These are phyloP conservation scores for Cystobasidium tubakii DNA, from an alignment of 768 basidiomycete genomes.

Conservation along the genomic window DNA sequence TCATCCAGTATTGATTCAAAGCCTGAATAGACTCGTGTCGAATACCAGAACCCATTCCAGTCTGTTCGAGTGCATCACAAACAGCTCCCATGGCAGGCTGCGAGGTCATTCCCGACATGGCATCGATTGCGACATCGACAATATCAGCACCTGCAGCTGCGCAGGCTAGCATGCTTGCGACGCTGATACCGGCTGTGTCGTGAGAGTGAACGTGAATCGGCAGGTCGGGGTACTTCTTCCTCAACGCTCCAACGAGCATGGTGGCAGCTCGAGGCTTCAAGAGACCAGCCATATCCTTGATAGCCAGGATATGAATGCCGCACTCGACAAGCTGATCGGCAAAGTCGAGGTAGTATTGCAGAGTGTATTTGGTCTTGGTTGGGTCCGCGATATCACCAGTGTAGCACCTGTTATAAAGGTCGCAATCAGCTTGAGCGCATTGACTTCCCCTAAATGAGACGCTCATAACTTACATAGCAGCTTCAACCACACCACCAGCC, in stretches of 20 bases:
- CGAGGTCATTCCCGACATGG: conserved; percentile 96
- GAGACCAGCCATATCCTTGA: conserved; percentile 92
- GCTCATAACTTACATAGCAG: conserved; percentile 48
- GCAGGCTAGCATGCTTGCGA: conserved; percentile 92
- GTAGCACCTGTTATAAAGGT: conserved; percentile 61
- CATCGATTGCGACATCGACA: conserved; percentile 96
- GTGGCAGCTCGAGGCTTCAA: conserved; percentile 91
- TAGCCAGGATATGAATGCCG: conserved; percentile 91
- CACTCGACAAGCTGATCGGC: conserved; percentile 64
- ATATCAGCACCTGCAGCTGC: conserved; percentile 98
- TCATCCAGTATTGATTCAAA: conserved; percentile 95
- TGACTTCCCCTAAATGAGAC: background rate
- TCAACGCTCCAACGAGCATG: conserved; percentile 87
- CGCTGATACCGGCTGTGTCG: conserved; percentile 96
- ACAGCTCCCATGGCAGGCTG: conserved; percentile 99
- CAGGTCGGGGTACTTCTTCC: conserved; percentile 91
- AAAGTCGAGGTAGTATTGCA: conserved; percentile 95
- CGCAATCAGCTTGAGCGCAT: background rate
- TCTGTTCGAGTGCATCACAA: conserved; percentile 90
- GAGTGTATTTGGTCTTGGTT: conserved; percentile 92
- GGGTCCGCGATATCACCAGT: conserved; percentile 93
- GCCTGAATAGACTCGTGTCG: conserved; percentile 94
- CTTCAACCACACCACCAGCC: conserved; percentile 96
- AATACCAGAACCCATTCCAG: conserved; percentile 85
- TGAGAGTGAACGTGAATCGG: conserved; percentile 99